A percentile compares a stretch with the other conserved stretches of the same genome.
Conservation (phyloP, 2,329 filamentous ascomycete species). For the Bipolaris sorokiniana region DNA sequence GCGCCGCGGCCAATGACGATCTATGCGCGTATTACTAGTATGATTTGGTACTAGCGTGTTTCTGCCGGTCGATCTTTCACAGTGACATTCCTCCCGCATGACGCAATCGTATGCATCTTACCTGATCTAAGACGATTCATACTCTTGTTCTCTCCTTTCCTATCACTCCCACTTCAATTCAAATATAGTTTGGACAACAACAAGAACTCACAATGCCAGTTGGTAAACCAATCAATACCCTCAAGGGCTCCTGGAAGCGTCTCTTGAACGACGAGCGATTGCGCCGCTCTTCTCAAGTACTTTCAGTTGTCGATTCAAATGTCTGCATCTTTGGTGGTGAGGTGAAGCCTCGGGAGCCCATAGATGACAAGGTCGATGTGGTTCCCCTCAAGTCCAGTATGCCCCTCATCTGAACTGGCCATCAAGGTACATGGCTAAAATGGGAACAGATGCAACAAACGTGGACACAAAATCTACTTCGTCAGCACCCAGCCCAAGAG, state of each 20-base stretch:
- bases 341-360: conserved; percentile 66
- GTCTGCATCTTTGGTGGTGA: conserved; percentile 81
- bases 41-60: not conserved
- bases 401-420: conserved; percentile 14
- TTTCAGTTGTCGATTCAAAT: conserved; percentile 65
- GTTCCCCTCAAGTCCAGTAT: conserved; percentile 57
- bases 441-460: conserved; percentile 53
- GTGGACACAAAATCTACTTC: conserved; percentile 34
- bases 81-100: conserved; percentile 4
- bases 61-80: conserved; percentile 2
- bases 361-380: conserved; percentile 75
- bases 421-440: conserved; percentile 30
- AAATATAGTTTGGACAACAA: not conserved
- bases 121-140: not conserved
- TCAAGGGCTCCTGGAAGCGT: conserved; percentile 48
- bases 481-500: conserved; percentile 67
- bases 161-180: too few relatives aligned
- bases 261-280: conserved; percentile 52
- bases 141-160: not conserved
- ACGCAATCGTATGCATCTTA: conserved; percentile 3
- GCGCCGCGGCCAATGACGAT: conserved; percentile 8
- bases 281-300: conserved; percentile 74
- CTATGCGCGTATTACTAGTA: conserved; percentile 1
- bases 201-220: conserved; percentile 28
- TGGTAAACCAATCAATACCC: conserved; percentile 30